Conservation (phyloP, 306 rosid genomes). For the Medicago lupulina region DNA sequence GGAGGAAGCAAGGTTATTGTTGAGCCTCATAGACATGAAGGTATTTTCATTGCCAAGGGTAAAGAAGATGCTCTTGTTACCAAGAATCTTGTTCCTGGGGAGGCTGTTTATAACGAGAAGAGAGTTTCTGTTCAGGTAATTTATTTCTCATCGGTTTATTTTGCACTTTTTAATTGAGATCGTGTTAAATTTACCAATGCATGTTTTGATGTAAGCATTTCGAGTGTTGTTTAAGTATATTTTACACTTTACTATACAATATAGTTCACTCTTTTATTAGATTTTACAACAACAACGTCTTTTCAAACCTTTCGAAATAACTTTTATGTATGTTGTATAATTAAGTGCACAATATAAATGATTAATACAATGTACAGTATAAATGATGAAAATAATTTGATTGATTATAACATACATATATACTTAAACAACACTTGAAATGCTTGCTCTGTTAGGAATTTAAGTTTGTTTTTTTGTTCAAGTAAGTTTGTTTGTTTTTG, state of each 20-base stretch:
- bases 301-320: background rate
- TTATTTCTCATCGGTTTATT: background rate
- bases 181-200: background rate
- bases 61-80: slow-evolving; percentile 95
- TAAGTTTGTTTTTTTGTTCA: background rate
- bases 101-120: slow-evolving; percentile 91
- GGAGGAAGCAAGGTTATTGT: slow-evolving; percentile 55
- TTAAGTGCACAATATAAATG: no score
- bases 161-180: background rate
- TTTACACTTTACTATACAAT: background rate
- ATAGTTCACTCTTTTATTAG: background rate
- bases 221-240: no score
- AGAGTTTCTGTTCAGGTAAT: slow-evolving; percentile 83
- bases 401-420: no score
- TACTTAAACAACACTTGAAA: no score
- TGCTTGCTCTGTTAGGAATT: background rate
- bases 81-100: slow-evolving; percentile 85
- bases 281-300: background rate
- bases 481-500: background rate
- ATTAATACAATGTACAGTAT: no score
- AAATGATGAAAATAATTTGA: no score
- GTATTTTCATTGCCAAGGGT: slow-evolving; percentile 89
- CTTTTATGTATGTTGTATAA: no score
- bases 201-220: background rate
- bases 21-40: slow-evolving; percentile 76